Evolutionary conservation across 2,329 filamentous ascomycete genomes (phyloP).

Genomic region (Phoma sp.): DNA sequence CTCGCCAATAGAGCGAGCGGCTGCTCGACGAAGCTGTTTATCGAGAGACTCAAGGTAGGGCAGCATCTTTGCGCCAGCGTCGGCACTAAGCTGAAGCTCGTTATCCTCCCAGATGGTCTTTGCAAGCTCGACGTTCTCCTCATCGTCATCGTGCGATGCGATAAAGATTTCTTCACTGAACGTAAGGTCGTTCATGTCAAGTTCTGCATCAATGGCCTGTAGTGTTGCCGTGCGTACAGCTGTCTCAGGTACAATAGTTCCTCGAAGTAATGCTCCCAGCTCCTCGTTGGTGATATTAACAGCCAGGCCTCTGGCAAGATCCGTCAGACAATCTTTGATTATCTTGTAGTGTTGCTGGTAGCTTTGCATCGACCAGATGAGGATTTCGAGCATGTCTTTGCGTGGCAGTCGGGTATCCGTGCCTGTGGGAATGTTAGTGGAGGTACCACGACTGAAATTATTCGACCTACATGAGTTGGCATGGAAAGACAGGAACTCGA

Average conservation of each 20-base stretch:
- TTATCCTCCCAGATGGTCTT: conserved; percentile 96
- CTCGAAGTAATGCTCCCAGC: conserved; percentile 76
- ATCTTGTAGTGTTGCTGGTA: conserved; percentile 95
- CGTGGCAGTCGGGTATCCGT: conserved; percentile 78
- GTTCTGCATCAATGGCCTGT: conserved; percentile 87
- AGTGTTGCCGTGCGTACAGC: conserved; percentile 84
- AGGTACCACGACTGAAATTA: neutral
- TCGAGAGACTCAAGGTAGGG: conserved; percentile 83
- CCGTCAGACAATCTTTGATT: conserved; percentile 88
- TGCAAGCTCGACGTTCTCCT: conserved; percentile 84
- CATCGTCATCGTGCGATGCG: conserved; percentile 86
- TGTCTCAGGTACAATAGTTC: conserved; percentile 77
- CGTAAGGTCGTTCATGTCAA: conserved; percentile 85
- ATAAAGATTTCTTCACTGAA: conserved; percentile 94
- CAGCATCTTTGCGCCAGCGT: conserved; percentile 71
- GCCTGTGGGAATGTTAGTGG: conserved; percentile 46
- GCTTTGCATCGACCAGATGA: conserved; percentile 83
- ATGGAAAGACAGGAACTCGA: conserved; percentile 90
- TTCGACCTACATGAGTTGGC: conserved; percentile 70
- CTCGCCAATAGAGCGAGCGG: conserved; percentile 81
- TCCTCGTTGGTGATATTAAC: conserved; percentile 78
- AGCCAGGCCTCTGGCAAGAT: conserved; percentile 83
- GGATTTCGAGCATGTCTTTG: conserved; percentile 70
- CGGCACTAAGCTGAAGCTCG: conserved; percentile 71
- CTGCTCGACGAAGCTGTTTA: conserved; percentile 79